Evolutionary conservation across 352 stramenopile species (phyloP).

Genomic region (Globisporangium orthogonon): DNA sequence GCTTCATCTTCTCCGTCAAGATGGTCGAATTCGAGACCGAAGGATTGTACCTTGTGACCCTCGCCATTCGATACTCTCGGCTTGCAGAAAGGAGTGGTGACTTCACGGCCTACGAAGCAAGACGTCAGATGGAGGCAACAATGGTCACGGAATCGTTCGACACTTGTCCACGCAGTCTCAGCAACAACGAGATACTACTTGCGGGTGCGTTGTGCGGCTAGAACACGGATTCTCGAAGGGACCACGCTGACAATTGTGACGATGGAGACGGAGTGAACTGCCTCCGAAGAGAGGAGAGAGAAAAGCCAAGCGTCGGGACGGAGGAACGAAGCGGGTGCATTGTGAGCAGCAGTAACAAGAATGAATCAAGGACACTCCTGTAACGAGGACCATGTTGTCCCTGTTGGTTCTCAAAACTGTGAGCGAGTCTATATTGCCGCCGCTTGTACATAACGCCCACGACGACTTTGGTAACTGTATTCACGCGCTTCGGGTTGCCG

Average conservation of each 20-base stretch:
- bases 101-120: too few relatives aligned
- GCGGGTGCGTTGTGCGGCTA: background rate
- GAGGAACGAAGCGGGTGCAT: too few relatives aligned
- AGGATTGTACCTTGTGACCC: background rate
- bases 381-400: background rate
- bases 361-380: too few relatives aligned
- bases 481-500: slow-evolving; percentile 1
- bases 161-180: too few relatives aligned
- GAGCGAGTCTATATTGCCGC: too few relatives aligned
- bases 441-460: too few relatives aligned
- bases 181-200: too few relatives aligned
- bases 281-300: too few relatives aligned
- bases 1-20: background rate
- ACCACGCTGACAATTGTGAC: background rate
- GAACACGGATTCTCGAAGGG: background rate
- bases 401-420: background rate
- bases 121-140: too few relatives aligned
- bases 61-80: background rate
- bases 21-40: background rate
- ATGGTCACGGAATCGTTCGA: too few relatives aligned
- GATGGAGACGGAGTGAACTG: background rate
- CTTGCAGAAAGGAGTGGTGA: background rate
- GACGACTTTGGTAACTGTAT: background rate
- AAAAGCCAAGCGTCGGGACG: too few relatives aligned
- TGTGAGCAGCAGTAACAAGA: too few relatives aligned